Base-by-base conservation (phyloP, 495 filamentous ascomycete species). In the Podospora didyma region DNA sequence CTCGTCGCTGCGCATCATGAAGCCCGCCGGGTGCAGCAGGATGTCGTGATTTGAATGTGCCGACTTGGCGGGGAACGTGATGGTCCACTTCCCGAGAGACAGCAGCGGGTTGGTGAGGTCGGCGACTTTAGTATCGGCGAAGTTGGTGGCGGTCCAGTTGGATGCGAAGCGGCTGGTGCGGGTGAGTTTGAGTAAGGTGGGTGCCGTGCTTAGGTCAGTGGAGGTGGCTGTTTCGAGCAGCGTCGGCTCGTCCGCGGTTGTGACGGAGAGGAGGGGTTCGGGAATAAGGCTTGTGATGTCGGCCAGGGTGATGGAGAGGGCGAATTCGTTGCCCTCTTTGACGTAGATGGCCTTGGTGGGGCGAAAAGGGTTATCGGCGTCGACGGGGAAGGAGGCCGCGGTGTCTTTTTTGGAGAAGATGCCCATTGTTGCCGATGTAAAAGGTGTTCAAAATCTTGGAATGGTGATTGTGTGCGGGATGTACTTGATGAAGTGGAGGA, bases 1-100 rank as follows among this genome's bases (percentile, higher is more conserved):
- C 31, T 26, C 28, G 46, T 60, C 48, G 10, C 22, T 23, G 5
- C 42, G 37, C 19, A 20, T n/a, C 42, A 23, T 21, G 12, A 41
- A 24, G 37, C 53, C 42, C 6, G 47, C 53, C 3, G 58, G 58
- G 20, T 35, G 28, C 41, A 60, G 39, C 24, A 19, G 12, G 19
- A 60, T 56, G 35, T n/a, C 28, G 42, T 60, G 58, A 10, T 16
- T 49, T 16, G 53, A 60, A 23, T 60, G 58, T 12, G 41, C 24
- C 35, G 58, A 60, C n/a, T 44, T 10, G 14, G 58, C 41, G 1
- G 58, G 58, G 58, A 60, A 60, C 12, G 19, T 46, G 9, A 60
- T 11, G 5, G 26, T 52, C 58, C 53, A 56, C 9, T 23, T 35
- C 14, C 58, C 58, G 39, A 56, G 26, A 2, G 53, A 56, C 35